Percentiles rank a stretch among this genome's conserved stretches.
phyloP scores from a whole-genome alignment of 2,329 filamentous ascomycete species.

The Fusarium begoniae region DNA sequence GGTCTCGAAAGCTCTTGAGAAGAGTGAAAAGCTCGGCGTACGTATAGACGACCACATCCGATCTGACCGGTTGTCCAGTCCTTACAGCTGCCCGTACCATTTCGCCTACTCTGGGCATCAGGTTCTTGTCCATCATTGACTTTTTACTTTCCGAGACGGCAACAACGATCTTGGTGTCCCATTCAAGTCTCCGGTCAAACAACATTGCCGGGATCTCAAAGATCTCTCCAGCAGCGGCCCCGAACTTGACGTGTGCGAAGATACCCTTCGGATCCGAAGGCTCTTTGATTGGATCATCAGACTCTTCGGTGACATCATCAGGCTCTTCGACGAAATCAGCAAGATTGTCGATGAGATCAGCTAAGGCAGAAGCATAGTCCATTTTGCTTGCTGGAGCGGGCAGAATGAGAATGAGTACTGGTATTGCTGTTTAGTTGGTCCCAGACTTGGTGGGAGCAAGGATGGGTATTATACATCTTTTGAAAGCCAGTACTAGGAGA shows the following conservation, averaged over 20 bases:
- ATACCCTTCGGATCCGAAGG: background rate
- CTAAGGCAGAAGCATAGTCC: rapidly evolving
- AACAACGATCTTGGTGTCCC: background rate
- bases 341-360: rapidly evolving
- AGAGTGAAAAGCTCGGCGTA: background rate
- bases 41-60: background rate
- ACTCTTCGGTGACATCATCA: too few species aligned
- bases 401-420: background rate
- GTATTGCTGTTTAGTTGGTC: background rate
- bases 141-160: background rate
- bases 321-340: background rate
- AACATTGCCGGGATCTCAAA: background rate
- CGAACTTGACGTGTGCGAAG: background rate
- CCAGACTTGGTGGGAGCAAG: background rate
- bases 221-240: background rate
- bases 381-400: background rate
- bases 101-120: background rate
- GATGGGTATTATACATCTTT: background rate
- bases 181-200: background rate
- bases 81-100: background rate
- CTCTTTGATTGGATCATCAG: too few species aligned
- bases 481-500: background rate
- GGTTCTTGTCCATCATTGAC: background rate
- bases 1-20: background rate
- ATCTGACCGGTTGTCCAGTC: background rate